Evolutionary conservation across 345 rosid genomes (phyloP).

Genomic region (Sisymbrium irio): DNA sequence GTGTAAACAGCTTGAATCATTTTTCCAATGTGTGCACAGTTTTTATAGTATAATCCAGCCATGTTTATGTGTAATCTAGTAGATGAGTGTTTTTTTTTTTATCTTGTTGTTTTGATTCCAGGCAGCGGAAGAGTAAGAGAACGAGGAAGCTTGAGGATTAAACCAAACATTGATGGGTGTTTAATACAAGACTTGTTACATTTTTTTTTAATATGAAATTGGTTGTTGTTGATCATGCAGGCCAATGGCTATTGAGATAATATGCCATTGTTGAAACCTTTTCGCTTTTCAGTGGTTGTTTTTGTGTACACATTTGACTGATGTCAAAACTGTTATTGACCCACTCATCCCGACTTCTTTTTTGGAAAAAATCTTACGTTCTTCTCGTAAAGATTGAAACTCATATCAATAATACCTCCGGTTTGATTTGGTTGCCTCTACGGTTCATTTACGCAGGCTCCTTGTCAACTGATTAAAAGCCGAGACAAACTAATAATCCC

Average conservation of each 20-base stretch:
- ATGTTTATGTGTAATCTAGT: slow-evolving; percentile 3
- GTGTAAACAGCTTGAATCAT: neutral
- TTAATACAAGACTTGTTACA: slow-evolving; percentile 10
- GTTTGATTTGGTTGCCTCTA: slow-evolving; percentile 2
- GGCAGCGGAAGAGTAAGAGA: slow-evolving; percentile 25
- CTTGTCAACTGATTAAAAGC: neutral
- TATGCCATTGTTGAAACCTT: slow-evolving; percentile 5
- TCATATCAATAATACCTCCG: neutral
- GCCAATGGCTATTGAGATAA: slow-evolving; percentile 16
- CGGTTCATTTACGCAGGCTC: neutral
- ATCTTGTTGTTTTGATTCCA: slow-evolving; percentile 11
- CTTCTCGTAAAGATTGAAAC: neutral
- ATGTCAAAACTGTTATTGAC: slow-evolving; percentile 14
- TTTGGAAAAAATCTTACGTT: neutral
- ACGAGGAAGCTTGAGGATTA: neutral
- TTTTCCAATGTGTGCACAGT: neutral
- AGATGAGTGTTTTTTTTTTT: neutral
- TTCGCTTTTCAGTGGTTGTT: slow-evolving; percentile 23
- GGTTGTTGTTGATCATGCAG: slow-evolving; percentile 21
- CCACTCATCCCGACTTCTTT: neutral
- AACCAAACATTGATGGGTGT: slow-evolving; percentile 26
- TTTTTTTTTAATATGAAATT: neutral
- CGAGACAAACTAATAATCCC: neutral
- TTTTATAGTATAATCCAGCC: neutral
- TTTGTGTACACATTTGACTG: slow-evolving; percentile 24